Percentiles rank a stretch among this genome's conserved stretches.
These are phyloP conservation scores for Hypoxylon intermedium DNA, from an alignment of 495 filamentous ascomycete species.

Conservation along the genomic window DNA sequence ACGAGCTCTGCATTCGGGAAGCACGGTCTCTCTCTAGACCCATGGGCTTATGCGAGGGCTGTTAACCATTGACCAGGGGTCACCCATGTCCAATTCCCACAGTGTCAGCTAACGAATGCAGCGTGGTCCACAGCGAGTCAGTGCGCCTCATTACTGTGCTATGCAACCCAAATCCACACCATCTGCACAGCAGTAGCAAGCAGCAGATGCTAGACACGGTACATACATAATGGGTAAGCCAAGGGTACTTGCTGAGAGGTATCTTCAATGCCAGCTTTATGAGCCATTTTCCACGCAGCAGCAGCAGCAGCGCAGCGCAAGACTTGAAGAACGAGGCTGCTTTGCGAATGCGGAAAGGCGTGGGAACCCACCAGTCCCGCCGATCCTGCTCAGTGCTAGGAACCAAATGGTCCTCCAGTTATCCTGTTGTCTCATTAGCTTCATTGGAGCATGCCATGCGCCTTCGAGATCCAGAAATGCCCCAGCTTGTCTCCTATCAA, in stretches of 20 bases:
- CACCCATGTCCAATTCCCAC: conserved; percentile 22
- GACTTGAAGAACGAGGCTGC: conserved; percentile 18
- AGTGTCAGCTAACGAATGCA: conserved; percentile 17
- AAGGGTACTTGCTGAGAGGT: conserved; percentile 10
- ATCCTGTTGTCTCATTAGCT: too few species aligned
- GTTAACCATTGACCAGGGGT: conserved; percentile 28
- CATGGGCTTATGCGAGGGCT: conserved; percentile 37
- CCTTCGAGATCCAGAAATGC: conserved; percentile 21
- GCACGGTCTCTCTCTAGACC: conserved; percentile 29
- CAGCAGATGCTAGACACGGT: conserved; percentile 29
- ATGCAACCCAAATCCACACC: conserved; percentile 14
- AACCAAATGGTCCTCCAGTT: conserved; percentile 5
- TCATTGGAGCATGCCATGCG: conserved; percentile 38
- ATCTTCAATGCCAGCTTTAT: conserved; percentile 30
- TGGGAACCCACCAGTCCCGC: conserved; percentile 29
- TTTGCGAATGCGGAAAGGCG: conserved; percentile 33
- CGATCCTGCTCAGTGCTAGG: conserved; percentile 30
- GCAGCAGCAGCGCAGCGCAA: too few species aligned
- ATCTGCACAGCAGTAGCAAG: conserved; percentile 22
- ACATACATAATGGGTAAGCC: conserved; percentile 39
- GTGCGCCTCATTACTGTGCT: conserved; percentile 35
- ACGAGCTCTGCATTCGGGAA: conserved; percentile 38
- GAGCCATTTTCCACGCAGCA: conserved; percentile 37
- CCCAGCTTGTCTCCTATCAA: conserved; percentile 25
- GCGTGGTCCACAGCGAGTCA: conserved; percentile 19